These are phyloP conservation scores for Rhizophora mangle DNA, from an alignment of 345 rosid species.

Conservation along the genomic window DNA sequence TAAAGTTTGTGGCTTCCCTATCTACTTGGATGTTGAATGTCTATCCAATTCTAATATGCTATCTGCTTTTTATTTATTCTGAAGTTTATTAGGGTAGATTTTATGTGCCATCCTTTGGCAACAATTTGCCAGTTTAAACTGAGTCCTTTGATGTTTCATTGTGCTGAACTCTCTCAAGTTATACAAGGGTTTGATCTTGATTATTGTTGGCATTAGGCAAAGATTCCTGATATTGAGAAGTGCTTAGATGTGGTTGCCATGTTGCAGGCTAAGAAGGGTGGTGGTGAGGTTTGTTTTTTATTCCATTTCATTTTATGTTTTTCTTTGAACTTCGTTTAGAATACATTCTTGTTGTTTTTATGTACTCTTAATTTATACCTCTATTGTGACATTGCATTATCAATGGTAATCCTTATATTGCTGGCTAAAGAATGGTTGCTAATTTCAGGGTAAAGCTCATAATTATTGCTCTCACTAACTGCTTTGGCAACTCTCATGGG, in stretches of 20 bases:
- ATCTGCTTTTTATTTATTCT: not conserved
- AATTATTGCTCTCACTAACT: too few species aligned
- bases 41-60: not conserved
- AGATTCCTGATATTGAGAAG: conserved; percentile 90
- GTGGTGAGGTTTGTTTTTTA: conserved; percentile 72
- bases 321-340: conserved; percentile 6
- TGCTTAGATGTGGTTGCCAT: conserved; percentile 84
- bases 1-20: too few species aligned
- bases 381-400: too few species aligned
- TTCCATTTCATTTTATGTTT: conserved; percentile 5
- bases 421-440: too few species aligned
- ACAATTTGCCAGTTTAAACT: not conserved
- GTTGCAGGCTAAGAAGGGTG: conserved; percentile 72
- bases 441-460: too few species aligned
- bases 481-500: too few species aligned
- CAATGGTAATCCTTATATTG: too few species aligned
- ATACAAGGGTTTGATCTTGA: conserved; percentile 2
- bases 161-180: not conserved
- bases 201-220: conserved; percentile 51
- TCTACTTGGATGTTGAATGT: too few species aligned
- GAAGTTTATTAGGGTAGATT: not conserved
- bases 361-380: too few species aligned
- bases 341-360: not conserved
- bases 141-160: not conserved
- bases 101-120: not conserved